Percentiles rank a stretch among this genome's conserved stretches.
phyloP scores from a whole-genome alignment of 345 rosid genomes.

The Citrus hindsii region DNA sequence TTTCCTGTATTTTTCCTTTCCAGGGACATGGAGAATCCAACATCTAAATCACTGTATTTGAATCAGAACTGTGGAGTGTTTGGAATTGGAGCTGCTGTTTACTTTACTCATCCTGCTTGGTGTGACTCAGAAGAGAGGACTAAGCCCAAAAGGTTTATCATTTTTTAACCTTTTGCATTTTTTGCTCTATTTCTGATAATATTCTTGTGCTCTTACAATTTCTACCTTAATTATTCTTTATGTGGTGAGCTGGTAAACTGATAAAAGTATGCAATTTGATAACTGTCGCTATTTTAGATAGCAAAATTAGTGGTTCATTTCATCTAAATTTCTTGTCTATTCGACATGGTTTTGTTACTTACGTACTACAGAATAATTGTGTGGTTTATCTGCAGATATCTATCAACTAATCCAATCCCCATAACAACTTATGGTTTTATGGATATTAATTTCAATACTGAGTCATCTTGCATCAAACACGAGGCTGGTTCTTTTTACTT shows the following conservation, averaged over 20 bases:
- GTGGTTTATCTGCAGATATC: constrained; percentile 59
- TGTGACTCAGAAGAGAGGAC: constrained; percentile 20
- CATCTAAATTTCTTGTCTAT: background rate
- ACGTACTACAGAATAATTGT: constrained; percentile 29
- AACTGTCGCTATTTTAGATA: background rate
- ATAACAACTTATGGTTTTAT: constrained; percentile 70
- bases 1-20: constrained; percentile 84
- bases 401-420: constrained; percentile 57
- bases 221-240: background rate
- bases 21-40: constrained; percentile 44
- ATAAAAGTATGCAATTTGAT: background rate
- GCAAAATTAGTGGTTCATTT: background rate
- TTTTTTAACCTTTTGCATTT: background rate
- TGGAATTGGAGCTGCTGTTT: constrained; percentile 78
- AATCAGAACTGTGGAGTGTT: constrained; percentile 64
- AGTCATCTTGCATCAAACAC: constrained; percentile 44
- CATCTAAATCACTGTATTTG: constrained; percentile 48
- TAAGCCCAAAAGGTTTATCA: constrained; percentile 45
- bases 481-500: constrained; percentile 69
- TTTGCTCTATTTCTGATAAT: background rate
- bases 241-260: background rate
- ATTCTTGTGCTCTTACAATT: background rate
- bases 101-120: constrained; percentile 45
- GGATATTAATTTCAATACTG: constrained; percentile 44
- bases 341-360: constrained; percentile 7